Conservation (phyloP, 352 stramenopile species). For the Phytophthora syringae region DNA sequence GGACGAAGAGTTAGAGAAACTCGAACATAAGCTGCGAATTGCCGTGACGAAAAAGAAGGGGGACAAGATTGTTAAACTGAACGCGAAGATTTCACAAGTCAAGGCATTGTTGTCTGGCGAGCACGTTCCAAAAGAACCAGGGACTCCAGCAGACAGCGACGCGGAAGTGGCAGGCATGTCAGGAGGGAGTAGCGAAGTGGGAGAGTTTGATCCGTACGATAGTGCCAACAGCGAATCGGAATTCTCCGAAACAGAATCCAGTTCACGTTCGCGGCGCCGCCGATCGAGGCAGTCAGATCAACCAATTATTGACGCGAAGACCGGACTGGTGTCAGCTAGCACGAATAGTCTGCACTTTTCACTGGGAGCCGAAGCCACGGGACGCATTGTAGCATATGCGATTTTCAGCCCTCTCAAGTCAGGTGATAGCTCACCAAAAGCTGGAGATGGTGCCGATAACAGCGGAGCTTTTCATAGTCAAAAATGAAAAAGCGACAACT, state of each 20-base stretch:
- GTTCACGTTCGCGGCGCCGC: constrained; percentile 33
- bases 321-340: constrained; percentile 39
- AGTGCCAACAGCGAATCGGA: constrained; percentile 89
- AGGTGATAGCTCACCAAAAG: constrained; percentile 28
- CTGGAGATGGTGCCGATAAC: constrained; percentile 26
- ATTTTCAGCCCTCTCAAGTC: constrained; percentile 65
- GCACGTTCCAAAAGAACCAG: constrained; percentile 59
- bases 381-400: constrained; percentile 79
- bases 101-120: constrained; percentile 84
- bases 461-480: constrained; percentile 49
- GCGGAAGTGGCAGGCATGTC: constrained; percentile 35
- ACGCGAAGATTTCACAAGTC: constrained; percentile 82
- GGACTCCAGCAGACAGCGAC: constrained; percentile 45
- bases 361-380: constrained; percentile 83
- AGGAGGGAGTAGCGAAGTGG: constrained; percentile 36
- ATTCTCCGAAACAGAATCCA: constrained; percentile 74
- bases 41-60: constrained; percentile 90
- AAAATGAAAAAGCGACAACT: constrained; percentile 73
- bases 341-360: constrained; percentile 84
- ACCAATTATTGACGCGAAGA: constrained; percentile 31
- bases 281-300: constrained; percentile 40
- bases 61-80: constrained; percentile 89
- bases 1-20: constrained; percentile 90
- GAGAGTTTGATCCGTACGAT: constrained; percentile 66
- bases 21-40: constrained; percentile 91